phyloP scores from a whole-genome alignment of 768 basidiomycete species.

The Mycena vitilis region DNA sequence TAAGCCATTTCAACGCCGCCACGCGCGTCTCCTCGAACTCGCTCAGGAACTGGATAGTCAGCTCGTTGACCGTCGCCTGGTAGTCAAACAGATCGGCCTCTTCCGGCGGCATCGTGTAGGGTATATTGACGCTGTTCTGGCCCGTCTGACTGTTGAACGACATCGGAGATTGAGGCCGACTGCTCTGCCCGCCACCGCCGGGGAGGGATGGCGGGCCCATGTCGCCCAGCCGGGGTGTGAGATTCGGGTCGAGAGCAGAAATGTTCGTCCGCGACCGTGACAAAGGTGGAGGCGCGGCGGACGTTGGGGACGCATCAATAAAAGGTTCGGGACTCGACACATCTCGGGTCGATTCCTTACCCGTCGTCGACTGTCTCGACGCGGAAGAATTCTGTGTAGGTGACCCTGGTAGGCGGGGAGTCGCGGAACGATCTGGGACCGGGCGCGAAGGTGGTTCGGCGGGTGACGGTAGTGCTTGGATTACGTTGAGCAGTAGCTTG shows the following conservation, averaged over 20 bases:
- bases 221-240: constrained; percentile 47
- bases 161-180: constrained; percentile 73
- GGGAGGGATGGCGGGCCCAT: constrained; percentile 40
- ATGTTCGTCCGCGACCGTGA: constrained; percentile 37
- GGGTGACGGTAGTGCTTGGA: constrained; percentile 86
- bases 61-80: constrained; percentile 89
- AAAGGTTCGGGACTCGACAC: constrained; percentile 58
- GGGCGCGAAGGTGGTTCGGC: constrained; percentile 56
- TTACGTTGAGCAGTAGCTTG: constrained; percentile 83
- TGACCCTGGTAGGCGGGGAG: constrained; percentile 59
- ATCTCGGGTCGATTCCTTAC: constrained; percentile 59
- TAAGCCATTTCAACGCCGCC: constrained; percentile 95
- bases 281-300: constrained; percentile 39
- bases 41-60: constrained; percentile 94
- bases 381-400: constrained; percentile 63
- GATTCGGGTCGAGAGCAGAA: constrained; percentile 34
- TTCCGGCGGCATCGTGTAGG: constrained; percentile 48
- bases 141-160: constrained; percentile 59
- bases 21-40: constrained; percentile 98
- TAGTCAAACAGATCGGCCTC: constrained; percentile 89
- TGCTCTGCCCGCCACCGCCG: constrained; percentile 42
- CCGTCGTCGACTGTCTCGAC: constrained; percentile 63
- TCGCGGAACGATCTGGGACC: constrained; percentile 25
- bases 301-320: constrained; percentile 42
- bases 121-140: constrained; percentile 45